A percentile compares a stretch with the other conserved stretches of the same genome.
Conservation (phyloP, 169 alveolate genomes). For the Theileria orientalis region DNA sequence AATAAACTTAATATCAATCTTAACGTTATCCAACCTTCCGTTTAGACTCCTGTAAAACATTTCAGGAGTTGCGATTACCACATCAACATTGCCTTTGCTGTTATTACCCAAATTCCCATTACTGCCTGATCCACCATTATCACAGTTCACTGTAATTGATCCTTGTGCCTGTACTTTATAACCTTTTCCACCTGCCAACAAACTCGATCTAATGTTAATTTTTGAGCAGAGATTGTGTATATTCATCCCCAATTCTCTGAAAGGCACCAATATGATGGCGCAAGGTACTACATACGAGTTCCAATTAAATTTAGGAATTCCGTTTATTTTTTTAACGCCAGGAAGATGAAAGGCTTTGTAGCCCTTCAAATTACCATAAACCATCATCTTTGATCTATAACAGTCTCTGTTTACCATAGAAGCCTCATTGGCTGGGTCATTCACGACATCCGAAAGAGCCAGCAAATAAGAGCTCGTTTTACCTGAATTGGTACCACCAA, state of each 20-base stretch:
- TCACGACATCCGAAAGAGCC: conserved; percentile 44
- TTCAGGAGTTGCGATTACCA: conserved; percentile 55
- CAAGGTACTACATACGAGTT: conserved; percentile 29
- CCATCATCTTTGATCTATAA: conserved; percentile 43
- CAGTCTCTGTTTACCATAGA: conserved; percentile 26
- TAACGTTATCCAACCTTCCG: conserved; percentile 34
- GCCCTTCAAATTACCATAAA: conserved; percentile 7
- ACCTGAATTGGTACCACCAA: conserved; percentile 47
- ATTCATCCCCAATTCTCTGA: conserved; percentile 45
- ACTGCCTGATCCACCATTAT: conserved; percentile 11
- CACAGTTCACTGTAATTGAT: background rate
- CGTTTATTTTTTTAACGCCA: conserved; percentile 34
- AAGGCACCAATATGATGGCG: conserved; percentile 52
- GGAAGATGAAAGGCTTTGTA: background rate
- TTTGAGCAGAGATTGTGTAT: conserved; percentile 22
- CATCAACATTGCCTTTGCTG: conserved; percentile 34
- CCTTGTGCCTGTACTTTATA: conserved; percentile 33
- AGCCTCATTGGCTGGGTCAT: conserved; percentile 11
- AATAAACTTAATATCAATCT: conserved; percentile 34
- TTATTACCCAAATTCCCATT: background rate
- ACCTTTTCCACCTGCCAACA: conserved; percentile 61
- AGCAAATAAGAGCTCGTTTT: conserved; percentile 51
- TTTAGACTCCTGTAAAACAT: conserved; percentile 42
- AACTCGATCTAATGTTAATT: conserved; percentile 24
- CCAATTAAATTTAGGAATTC: conserved; percentile 55